Base-by-base conservation (phyloP, 1,284 basidiomycete species). In the Cutaneotrichosporon curvatum region DNA sequence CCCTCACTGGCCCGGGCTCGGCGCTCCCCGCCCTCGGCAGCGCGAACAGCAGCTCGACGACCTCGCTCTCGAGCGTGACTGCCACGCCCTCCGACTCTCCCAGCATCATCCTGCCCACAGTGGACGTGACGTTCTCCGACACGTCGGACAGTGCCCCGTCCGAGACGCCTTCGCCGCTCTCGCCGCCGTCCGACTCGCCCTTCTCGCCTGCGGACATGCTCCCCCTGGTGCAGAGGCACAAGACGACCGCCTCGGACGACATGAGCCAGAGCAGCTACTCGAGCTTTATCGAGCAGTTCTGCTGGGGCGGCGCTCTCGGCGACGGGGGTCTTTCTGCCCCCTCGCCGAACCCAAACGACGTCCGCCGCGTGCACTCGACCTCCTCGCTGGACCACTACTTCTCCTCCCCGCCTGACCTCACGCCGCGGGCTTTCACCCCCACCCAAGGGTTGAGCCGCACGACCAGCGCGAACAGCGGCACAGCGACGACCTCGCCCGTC, bases 251-350 rank as follows among this genome's bases (percentile, higher is more conserved):
- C 22, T 7, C 20, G 12, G 56, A 58, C 38, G 42, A 59, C 40
- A 52, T 56, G 36, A 60, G 56, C 45, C 49, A 62, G 19, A 55
- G 59, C 12, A 63, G 59, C 36, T 71, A 71, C 57, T 62, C 60
- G 37, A 61, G 53, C 45, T 68, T 72, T 37, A 62, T 72, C 39
- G 67, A 71, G 53, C 68, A 71, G 68, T 73, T 54, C 30, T 51
- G 53, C 43, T 55, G 49, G 50, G 50, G 44, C 16, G 49, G 53
- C 10, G 40, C 46, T 20, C 19, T 41, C 4, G 15, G 31, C 6
- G 41, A 51, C 16, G 51, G 60, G 23, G 58, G 48, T 4, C 61
- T 61, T 2, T 61, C 63, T 4, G 57, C 67, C 2, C 59, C 65
- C 11, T 45, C 33, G 36, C 35, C 37, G 42, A 23, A 46, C 28